phyloP scores from a whole-genome alignment of 148 eudicot species.

The Persicaria tinctoria region DNA sequence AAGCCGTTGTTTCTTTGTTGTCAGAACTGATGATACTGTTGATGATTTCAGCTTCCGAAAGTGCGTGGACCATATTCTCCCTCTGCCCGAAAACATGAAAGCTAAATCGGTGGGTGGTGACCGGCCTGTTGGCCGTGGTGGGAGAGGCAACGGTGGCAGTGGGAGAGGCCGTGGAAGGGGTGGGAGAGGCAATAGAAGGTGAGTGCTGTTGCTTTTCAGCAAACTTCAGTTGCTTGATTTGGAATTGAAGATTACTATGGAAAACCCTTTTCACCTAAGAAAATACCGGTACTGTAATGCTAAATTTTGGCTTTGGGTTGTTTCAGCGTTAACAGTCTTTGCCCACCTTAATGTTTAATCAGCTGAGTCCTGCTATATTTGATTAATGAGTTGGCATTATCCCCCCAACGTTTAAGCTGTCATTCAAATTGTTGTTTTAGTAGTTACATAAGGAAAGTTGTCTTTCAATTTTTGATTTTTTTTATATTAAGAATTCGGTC shows the following conservation, averaged over 20 bases:
- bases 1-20: conserved; percentile 82
- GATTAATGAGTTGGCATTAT: no score
- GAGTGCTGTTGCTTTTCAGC: conserved; percentile 12
- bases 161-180: conserved; percentile 50
- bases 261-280: no score
- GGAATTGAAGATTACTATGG: neutral
- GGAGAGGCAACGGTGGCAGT: conserved; percentile 26
- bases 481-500: no score
- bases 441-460: no score
- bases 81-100: conserved; percentile 86
- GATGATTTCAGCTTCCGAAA: conserved; percentile 98
- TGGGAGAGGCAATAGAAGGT: conserved; percentile 24
- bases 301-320: neutral
- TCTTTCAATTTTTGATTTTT: no score
- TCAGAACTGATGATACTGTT: conserved; percentile 51
- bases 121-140: conserved; percentile 43
- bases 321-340: neutral
- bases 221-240: neutral
- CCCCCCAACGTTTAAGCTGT: no score
- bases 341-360: neutral
- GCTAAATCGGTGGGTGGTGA: conserved; percentile 50
- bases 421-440: no score
- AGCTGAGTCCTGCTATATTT: no score
- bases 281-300: neutral
- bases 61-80: conserved; percentile 84